Percentiles rank a stretch among this genome's conserved stretches.
phyloP scores from a whole-genome alignment of 2,329 filamentous ascomycete species.

The Aspergillus glaucus region DNA sequence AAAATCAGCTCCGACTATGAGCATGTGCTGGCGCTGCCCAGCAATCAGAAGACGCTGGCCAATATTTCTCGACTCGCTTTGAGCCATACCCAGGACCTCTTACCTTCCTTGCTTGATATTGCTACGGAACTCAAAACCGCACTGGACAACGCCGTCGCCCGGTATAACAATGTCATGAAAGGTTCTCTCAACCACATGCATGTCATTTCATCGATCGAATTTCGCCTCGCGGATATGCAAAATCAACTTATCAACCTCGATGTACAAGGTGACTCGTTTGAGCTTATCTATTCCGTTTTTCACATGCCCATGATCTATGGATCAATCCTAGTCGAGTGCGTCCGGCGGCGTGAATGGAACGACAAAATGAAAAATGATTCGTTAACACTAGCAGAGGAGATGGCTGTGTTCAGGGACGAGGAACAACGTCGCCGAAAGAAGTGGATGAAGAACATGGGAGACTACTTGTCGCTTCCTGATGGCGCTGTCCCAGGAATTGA shows the following conservation, averaged over 20 bases:
- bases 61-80: constrained; percentile 60
- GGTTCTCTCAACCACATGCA: constrained; percentile 71
- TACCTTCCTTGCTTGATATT: constrained; percentile 55
- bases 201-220: constrained; percentile 72
- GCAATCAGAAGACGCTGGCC: constrained; percentile 58
- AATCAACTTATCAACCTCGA: constrained; percentile 64
- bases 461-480: constrained; percentile 61
- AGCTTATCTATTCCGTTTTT: constrained; percentile 71
- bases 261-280: constrained; percentile 73
- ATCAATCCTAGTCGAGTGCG: constrained; percentile 76
- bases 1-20: constrained; percentile 86
- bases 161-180: constrained; percentile 61
- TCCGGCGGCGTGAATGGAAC: constrained; percentile 81
- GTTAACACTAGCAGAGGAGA: constrained; percentile 80
- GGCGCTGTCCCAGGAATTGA: constrained; percentile 70
- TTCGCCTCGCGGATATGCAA: constrained; percentile 65
- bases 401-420: constrained; percentile 86
- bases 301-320: constrained; percentile 86
- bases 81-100: constrained; percentile 56
- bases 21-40: constrained; percentile 62
- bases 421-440: constrained; percentile 81
- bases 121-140: constrained; percentile 49
- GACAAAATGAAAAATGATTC: constrained; percentile 88
- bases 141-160: constrained; percentile 48
- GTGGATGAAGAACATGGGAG: constrained; percentile 81